Percentiles rank a stretch among this genome's conserved stretches.
These are phyloP conservation scores for Fomitiporia mediterranea DNA, from an alignment of 1,284 basidiomycete species.

Conservation along the genomic window DNA sequence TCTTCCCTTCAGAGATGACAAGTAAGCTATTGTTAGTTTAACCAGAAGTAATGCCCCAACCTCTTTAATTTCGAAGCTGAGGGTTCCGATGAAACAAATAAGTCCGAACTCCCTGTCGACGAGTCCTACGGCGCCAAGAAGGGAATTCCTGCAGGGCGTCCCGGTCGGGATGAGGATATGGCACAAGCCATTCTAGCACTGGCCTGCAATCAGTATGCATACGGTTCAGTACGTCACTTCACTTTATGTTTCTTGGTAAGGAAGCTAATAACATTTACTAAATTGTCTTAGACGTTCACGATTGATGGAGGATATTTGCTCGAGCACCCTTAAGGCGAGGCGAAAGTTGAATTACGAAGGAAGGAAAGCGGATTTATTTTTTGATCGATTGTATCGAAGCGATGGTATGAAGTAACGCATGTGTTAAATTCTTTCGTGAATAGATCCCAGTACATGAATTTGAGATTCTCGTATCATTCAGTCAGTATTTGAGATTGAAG, in stretches of 20 bases:
- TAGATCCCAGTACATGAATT: no score
- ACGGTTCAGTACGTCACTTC: constrained; percentile 23
- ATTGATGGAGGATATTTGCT: constrained; percentile 34
- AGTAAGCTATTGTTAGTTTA: constrained; percentile 23
- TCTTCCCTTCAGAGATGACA: constrained; percentile 38
- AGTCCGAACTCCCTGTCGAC: constrained; percentile 29
- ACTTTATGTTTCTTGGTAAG: neutral
- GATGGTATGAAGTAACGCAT: no score
- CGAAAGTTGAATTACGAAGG: no score
- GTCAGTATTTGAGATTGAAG: no score
- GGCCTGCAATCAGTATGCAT: constrained; percentile 33
- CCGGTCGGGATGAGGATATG: constrained; percentile 35
- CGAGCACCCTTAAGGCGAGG: constrained; percentile 33
- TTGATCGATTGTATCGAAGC: no score
- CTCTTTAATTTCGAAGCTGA: constrained; percentile 22
- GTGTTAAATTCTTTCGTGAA: no score
- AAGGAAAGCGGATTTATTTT: no score
- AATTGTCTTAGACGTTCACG: constrained; percentile 24
- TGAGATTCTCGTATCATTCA: no score
- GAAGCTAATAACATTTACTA: no score
- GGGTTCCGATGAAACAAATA: constrained; percentile 33
- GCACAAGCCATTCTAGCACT: constrained; percentile 34
- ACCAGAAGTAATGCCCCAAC: neutral
- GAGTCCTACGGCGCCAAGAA: constrained; percentile 32
- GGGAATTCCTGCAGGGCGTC: constrained; percentile 35